Percentiles rank a stretch among this genome's conserved stretches.
These are phyloP conservation scores for Secale cereale DNA, from an alignment of 176 grass and related monocot genomes.

Conservation along the genomic window DNA sequence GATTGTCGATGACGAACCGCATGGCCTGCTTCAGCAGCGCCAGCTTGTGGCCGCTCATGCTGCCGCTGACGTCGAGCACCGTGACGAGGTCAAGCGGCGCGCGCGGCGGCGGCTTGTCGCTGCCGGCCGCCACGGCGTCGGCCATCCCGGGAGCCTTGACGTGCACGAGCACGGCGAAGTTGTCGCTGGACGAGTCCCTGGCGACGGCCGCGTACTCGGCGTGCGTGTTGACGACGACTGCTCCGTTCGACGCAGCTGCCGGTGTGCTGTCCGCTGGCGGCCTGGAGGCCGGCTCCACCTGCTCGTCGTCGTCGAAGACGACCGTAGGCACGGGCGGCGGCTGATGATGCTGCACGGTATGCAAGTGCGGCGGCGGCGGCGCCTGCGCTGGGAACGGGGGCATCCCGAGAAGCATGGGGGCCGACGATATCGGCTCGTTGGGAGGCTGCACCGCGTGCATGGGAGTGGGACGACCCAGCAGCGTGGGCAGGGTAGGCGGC, in stretches of 20 bases:
- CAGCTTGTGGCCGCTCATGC: conserved; percentile 48
- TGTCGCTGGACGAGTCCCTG: conserved; percentile 23
- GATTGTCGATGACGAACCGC: conserved; percentile 67
- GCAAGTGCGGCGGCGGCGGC: no score
- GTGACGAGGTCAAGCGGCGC: conserved; percentile 55
- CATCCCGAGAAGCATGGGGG: no score
- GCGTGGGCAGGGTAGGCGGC: neutral
- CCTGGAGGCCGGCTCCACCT: neutral
- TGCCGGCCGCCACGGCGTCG: neutral
- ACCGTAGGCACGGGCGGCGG: neutral
- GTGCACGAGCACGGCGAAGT: conserved; percentile 48
- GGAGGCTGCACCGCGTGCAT: neutral
- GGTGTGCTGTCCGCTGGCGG: neutral
- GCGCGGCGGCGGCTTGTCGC: neutral
- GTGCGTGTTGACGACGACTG: conserved; percentile 34
- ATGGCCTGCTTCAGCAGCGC: conserved; percentile 63
- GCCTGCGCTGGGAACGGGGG: no score
- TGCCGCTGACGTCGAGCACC: conserved; percentile 67
- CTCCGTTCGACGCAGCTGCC: neutral
- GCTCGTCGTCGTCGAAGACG: conserved; percentile 39
- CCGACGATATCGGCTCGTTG: neutral
- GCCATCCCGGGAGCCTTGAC: conserved; percentile 34
- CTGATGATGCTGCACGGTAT: no score
- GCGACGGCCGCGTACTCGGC: conserved; percentile 45
- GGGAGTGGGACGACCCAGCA: neutral